Percentiles rank a stretch among this genome's conserved stretches.
Conservation (phyloP, 2,329 filamentous ascomycete species). For the Drechslera avenae region DNA sequence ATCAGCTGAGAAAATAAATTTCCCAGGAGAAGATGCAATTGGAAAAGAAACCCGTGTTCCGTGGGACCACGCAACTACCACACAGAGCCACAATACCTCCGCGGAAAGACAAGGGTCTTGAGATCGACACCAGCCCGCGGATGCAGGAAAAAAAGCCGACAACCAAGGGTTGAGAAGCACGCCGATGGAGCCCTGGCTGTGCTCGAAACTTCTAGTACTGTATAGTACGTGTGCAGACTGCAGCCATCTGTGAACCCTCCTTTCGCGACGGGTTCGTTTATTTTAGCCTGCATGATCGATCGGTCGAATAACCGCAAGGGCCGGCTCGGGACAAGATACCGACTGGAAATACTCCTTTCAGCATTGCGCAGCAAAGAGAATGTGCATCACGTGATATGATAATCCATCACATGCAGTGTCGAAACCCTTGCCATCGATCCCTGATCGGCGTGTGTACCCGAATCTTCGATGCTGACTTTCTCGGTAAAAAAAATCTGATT, state of each 20-base stretch:
- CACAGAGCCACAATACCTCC: not conserved
- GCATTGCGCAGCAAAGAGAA: not conserved
- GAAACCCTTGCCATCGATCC: not conserved
- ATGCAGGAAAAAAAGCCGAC: too few relatives aligned
- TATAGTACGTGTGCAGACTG: too few relatives aligned
- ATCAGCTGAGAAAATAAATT: not conserved
- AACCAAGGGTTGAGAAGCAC: too few relatives aligned
- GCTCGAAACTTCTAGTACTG: too few relatives aligned
- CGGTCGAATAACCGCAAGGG: not conserved
- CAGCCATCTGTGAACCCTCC: too few relatives aligned
- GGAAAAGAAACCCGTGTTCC: too few relatives aligned
- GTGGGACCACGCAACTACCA: too few relatives aligned
- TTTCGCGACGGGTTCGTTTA: too few relatives aligned
- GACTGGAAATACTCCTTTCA: not conserved
- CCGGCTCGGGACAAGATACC: not conserved
- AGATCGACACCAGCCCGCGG: too few relatives aligned
- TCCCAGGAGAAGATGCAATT: too few relatives aligned
- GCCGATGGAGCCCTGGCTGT: too few relatives aligned
- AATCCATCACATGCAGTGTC: not conserved
- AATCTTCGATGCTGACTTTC: conserved; percentile 4
- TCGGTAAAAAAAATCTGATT: conserved; percentile 2
- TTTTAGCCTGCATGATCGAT: not conserved
- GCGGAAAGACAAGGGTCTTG: too few relatives aligned
- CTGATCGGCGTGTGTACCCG: conserved; percentile 3
- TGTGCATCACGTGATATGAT: conserved; percentile 1